A percentile compares a stretch with the other conserved stretches of the same genome.
Evolutionary conservation across 768 basidiomycete species (phyloP).

Genomic region (Lepiota subincarnata): DNA sequence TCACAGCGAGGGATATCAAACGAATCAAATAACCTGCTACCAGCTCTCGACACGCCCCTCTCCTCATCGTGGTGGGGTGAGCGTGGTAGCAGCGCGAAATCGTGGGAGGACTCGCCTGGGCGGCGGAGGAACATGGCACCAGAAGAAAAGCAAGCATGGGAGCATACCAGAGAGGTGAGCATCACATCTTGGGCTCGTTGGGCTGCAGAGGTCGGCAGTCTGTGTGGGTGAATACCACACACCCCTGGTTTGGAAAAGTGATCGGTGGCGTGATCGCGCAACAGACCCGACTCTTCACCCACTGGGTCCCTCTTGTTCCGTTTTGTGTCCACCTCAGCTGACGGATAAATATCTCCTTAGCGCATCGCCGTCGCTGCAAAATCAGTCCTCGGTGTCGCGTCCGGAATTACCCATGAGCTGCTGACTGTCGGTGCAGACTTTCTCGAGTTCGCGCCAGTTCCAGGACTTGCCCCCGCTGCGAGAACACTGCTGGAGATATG

Average conservation of each 20-base stretch:
- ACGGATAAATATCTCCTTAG: slow-evolving; percentile 14
- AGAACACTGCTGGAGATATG: slow-evolving; percentile 47
- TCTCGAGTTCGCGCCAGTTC: slow-evolving; percentile 44
- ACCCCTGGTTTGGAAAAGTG: background rate
- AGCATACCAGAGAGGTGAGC: slow-evolving; percentile 15
- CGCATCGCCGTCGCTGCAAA: slow-evolving; percentile 28
- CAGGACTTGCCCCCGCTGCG: slow-evolving; percentile 47
- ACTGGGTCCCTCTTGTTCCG: background rate
- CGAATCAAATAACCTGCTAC: background rate
- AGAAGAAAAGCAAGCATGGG: slow-evolving; percentile 10
- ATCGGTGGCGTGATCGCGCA: slow-evolving; percentile 2
- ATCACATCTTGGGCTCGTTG: background rate
- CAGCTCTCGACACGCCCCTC: background rate
- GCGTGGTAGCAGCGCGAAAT: background rate
- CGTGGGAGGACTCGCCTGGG: slow-evolving; percentile 14
- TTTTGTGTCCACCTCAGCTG: background rate
- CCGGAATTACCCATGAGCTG: slow-evolving; percentile 32
- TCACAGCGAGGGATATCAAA: slow-evolving; percentile 9
- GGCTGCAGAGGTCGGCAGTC: background rate
- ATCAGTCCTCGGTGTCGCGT: slow-evolving; percentile 32
- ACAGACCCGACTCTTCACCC: background rate
- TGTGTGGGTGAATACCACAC: too few relatives aligned
- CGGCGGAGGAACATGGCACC: slow-evolving; percentile 9
- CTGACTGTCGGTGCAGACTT: slow-evolving; percentile 30
- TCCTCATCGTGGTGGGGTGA: slow-evolving; percentile 17